Base-by-base conservation (phyloP, 2,329 filamentous ascomycete species). In the Monosporascus ibericus region DNA sequence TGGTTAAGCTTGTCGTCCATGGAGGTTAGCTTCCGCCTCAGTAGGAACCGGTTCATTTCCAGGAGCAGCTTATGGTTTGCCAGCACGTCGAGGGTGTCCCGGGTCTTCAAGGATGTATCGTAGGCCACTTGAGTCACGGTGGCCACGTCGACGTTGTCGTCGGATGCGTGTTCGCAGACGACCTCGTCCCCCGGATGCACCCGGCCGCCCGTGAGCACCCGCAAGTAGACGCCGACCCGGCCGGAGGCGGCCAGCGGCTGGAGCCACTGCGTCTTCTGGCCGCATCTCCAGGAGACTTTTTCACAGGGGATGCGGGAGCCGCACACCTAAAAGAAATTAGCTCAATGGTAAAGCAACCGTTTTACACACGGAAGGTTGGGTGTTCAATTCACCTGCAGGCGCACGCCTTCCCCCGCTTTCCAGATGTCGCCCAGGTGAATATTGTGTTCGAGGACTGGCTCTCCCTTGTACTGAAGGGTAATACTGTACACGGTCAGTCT, bases 221-320 rank as follows among this genome's bases (percentile, higher is more conserved):
- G 54, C 11, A 62, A 40, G 44, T 61, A 63, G 17, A 59, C 53
- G 1, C 61, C 62, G 8, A 60, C 52, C 17, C 57, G 57, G 1
- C 61, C 58, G 25, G 55, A 56, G 6, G 49, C 54, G 11, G 58
- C 60, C 36, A 64, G 54, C 8, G 57, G 36, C 15, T 54, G 40
- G 3, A 63, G 58, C 61, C 60, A 62, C 24, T 52, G 36, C 27
- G 61, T 55, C 39, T 58, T 62, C 49, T 64, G 60, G 6, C 56
- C 57, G 49, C 61, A 63, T 25, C 60, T 50, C 60, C 62, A 64
- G 2, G 60, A 51, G 9, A 64, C 48, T 44, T 63, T 63, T n/a
- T 51, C 46, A 44, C 60, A 63, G 2, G 58, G 60, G 22, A 63
- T 52, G 14, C 60, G 56, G 8, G 57, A 53, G 9, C 60, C 60